A percentile compares a stretch with the other conserved stretches of the same genome.
phyloP scores from a whole-genome alignment of 352 stramenopile genomes.

The Phytophthora hibernalis region DNA sequence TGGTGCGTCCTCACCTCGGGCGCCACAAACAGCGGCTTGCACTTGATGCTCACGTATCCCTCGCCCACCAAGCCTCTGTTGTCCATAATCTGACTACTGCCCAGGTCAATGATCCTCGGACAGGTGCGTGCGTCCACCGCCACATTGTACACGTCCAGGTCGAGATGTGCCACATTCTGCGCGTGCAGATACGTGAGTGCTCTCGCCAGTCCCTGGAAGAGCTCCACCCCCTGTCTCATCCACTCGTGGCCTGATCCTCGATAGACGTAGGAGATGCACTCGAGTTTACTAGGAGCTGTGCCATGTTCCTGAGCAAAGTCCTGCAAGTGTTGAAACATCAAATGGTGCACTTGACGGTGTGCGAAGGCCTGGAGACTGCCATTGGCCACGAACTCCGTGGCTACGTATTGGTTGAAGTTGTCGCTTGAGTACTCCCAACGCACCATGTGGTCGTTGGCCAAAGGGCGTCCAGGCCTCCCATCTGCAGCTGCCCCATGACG shows the following conservation, averaged over 20 bases:
- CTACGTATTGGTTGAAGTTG: slow-evolving; percentile 80
- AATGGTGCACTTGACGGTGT: slow-evolving; percentile 69
- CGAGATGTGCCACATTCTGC: slow-evolving; percentile 78
- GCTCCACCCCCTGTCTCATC: slow-evolving; percentile 73
- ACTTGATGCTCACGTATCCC: slow-evolving; percentile 83
- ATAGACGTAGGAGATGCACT: slow-evolving; percentile 86
- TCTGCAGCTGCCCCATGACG: slow-evolving; percentile 83
- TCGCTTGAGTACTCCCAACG: slow-evolving; percentile 82
- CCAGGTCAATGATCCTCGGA: slow-evolving; percentile 82
- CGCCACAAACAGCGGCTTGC: slow-evolving; percentile 79
- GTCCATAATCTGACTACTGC: slow-evolving; percentile 82
- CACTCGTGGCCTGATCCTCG: slow-evolving; percentile 74
- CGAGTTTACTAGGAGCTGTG: slow-evolving; percentile 69
- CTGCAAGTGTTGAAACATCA: slow-evolving; percentile 79
- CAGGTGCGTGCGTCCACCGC: slow-evolving; percentile 64
- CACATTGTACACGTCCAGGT: slow-evolving; percentile 90
- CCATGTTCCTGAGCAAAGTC: slow-evolving; percentile 69
- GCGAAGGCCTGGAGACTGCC: slow-evolving; percentile 78
- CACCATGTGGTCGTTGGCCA: slow-evolving; percentile 77
- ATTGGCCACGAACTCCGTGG: slow-evolving; percentile 84
- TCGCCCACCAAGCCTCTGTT: slow-evolving; percentile 61
- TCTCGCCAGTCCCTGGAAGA: slow-evolving; percentile 73
- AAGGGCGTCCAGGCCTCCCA: slow-evolving; percentile 71
- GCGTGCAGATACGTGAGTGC: slow-evolving; percentile 85
- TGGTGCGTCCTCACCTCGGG: slow-evolving; percentile 76